These are phyloP conservation scores for Ophiostoma ips DNA, from an alignment of 2,329 filamentous ascomycete species.

Conservation along the genomic window DNA sequence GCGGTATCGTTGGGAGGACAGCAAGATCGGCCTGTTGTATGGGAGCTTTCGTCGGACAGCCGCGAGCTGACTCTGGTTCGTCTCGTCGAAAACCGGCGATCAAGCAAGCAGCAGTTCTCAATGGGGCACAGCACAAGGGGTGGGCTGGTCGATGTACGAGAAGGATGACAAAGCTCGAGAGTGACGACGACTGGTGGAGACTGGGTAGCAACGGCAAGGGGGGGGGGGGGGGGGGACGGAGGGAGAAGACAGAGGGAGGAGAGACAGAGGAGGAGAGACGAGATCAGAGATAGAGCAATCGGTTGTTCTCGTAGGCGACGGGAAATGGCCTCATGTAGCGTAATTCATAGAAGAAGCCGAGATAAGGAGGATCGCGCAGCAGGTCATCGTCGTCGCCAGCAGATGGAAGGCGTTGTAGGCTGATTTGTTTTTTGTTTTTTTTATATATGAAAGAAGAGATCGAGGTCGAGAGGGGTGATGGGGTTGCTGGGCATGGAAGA, in stretches of 20 bases:
- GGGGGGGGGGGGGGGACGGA: too few relatives aligned
- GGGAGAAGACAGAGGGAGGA: too few relatives aligned
- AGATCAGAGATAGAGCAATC: neutral
- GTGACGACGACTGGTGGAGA: too few relatives aligned
- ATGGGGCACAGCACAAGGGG: too few relatives aligned
- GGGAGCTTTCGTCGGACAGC: too few relatives aligned
- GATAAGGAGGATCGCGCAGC: neutral
- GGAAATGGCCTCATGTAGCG: slow-evolving; percentile 1
- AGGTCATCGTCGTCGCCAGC: slow-evolving; percentile 6
- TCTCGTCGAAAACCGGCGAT: too few relatives aligned
- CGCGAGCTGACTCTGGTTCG: too few relatives aligned
- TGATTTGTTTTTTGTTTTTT: too few relatives aligned
- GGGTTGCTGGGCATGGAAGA: neutral
- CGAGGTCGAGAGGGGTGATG: neutral
- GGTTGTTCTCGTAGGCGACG: neutral
- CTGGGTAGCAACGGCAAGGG: neutral
- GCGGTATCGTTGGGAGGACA: slow-evolving; percentile 18
- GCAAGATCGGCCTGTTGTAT: too few relatives aligned
- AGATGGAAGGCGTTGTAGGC: neutral
- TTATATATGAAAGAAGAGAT: neutral
- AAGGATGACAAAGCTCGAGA: neutral
- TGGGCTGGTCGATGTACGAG: neutral
- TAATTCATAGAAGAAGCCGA: slow-evolving; percentile 2
- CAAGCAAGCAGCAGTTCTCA: too few relatives aligned
- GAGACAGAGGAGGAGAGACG: neutral